These are phyloP conservation scores for Trichophyton verrucosum DNA, from an alignment of 2,329 filamentous ascomycete species.

Conservation along the genomic window DNA sequence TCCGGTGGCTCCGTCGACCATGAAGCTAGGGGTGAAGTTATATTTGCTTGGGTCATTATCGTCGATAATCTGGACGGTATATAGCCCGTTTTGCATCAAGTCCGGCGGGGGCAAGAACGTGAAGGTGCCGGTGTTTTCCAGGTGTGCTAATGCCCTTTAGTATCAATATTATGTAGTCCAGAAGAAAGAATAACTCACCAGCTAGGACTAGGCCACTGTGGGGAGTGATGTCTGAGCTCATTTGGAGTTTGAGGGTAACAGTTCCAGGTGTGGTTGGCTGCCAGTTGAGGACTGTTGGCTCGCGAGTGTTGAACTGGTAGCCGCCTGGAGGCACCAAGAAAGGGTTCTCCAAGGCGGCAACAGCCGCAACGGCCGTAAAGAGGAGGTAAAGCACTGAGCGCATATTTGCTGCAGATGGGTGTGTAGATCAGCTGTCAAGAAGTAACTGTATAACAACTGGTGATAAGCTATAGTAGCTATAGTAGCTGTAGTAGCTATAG, in stretches of 20 bases:
- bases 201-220: slow-evolving; percentile 31
- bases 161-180: not conserved
- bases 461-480: too few relatives aligned
- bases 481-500: not conserved
- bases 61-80: slow-evolving; percentile 43
- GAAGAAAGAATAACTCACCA: slow-evolving; percentile 24
- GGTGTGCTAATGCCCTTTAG: slow-evolving; percentile 25
- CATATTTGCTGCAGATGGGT: not conserved
- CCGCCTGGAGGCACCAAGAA: slow-evolving; percentile 37
- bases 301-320: slow-evolving; percentile 36
- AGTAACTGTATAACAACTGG: too few relatives aligned
- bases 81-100: slow-evolving; percentile 34
- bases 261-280: slow-evolving; percentile 38
- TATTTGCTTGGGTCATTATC: slow-evolving; percentile 31
- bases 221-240: slow-evolving; percentile 31
- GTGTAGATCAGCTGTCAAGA: too few relatives aligned
- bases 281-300: slow-evolving; percentile 39
- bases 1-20: slow-evolving; percentile 36
- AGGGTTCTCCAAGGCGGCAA: slow-evolving; percentile 31
- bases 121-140: slow-evolving; percentile 39
- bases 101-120: slow-evolving; percentile 35
- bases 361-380: slow-evolving; percentile 34
- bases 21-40: slow-evolving; percentile 44
- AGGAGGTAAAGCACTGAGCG: slow-evolving; percentile 23
- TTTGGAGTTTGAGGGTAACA: slow-evolving; percentile 41